These are phyloP conservation scores for Metschnikowia kunwiensis DNA, from an alignment of 805 yeast genomes.

Conservation along the genomic window DNA sequence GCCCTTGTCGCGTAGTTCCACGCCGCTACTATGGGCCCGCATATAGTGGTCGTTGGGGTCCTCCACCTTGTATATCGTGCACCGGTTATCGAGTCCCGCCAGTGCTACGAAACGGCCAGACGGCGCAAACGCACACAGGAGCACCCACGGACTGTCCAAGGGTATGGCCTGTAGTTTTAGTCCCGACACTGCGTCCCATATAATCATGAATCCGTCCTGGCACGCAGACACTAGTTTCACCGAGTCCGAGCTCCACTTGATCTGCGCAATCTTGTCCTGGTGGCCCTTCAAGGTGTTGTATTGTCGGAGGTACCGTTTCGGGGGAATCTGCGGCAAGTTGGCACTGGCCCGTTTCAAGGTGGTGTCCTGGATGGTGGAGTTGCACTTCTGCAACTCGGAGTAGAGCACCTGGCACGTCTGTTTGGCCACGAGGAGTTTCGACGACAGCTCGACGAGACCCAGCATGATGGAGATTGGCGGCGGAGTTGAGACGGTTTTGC, in stretches of 20 bases:
- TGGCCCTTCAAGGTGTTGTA: slow-evolving; percentile 56
- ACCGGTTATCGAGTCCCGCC: slow-evolving; percentile 79
- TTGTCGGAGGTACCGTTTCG: slow-evolving; percentile 25
- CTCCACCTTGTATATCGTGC: slow-evolving; percentile 58
- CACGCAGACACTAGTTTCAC: slow-evolving; percentile 63
- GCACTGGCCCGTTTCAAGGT: slow-evolving; percentile 40
- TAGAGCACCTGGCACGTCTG: slow-evolving; percentile 34
- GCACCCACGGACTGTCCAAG: slow-evolving; percentile 75
- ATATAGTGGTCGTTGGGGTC: not conserved
- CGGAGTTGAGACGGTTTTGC: slow-evolving; percentile 5
- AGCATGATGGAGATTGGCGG: slow-evolving; percentile 1
- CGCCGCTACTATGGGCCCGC: slow-evolving; percentile 3
- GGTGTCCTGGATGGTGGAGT: slow-evolving; percentile 43
- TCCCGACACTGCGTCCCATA: slow-evolving; percentile 80
- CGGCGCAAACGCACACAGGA: slow-evolving; percentile 71
- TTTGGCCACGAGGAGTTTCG: slow-evolving; percentile 10
- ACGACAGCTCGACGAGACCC: slow-evolving; percentile 4
- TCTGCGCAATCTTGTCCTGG: slow-evolving; percentile 64
- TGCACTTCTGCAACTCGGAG: slow-evolving; percentile 46
- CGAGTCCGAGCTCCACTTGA: slow-evolving; percentile 69
- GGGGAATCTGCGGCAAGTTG: slow-evolving; percentile 32
- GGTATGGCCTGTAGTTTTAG: slow-evolving; percentile 67
- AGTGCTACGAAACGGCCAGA: slow-evolving; percentile 64
- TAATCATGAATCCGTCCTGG: slow-evolving; percentile 80
- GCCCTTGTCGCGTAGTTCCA: slow-evolving; percentile 13